phyloP scores from a whole-genome alignment of 1,284 basidiomycete species.

The Erythrobasidium hasegawianum region DNA sequence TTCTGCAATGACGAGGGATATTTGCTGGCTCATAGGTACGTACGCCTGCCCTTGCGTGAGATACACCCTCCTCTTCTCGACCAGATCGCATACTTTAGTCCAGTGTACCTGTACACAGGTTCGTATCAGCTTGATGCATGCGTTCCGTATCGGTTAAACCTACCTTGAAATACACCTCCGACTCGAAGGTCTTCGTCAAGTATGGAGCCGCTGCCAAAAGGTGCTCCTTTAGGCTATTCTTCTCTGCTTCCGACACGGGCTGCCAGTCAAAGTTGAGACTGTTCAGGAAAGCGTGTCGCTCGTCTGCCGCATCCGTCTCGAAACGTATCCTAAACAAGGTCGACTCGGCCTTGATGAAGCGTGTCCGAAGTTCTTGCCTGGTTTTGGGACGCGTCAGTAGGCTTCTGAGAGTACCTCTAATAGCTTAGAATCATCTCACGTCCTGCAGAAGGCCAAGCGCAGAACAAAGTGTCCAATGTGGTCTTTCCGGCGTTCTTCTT shows the following conservation, averaged over 20 bases:
- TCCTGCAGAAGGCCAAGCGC: conserved; percentile 89
- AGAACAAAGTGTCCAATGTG: conserved; percentile 93
- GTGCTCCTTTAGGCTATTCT: conserved; percentile 55
- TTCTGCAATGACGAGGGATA: conserved; percentile 83
- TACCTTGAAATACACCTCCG: conserved; percentile 69
- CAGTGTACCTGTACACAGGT: conserved; percentile 58
- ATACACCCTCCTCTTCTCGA: conserved; percentile 78
- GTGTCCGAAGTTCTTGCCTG: conserved; percentile 83
- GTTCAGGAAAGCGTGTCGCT: conserved; percentile 67
- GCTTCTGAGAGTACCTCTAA: too few relatives aligned
- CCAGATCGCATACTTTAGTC: conserved; percentile 89
- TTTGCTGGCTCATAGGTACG: conserved; percentile 75
- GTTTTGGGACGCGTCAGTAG: background rate
- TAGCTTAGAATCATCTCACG: conserved; percentile 58
- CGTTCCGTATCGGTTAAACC: conserved; percentile 16
- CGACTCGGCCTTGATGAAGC: conserved; percentile 86
- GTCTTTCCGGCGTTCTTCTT: conserved; percentile 71
- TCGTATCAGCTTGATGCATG: background rate
- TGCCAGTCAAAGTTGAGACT: conserved; percentile 77
- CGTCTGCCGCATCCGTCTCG: conserved; percentile 62
- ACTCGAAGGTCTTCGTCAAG: conserved; percentile 48
- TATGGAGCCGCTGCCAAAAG: conserved; percentile 54
- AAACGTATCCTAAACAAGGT: conserved; percentile 81
- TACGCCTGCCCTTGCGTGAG: conserved; percentile 82
- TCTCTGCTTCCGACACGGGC: conserved; percentile 62